Evolutionary conservation across 2,329 filamentous ascomycete genomes (phyloP), one percentile per base, ranked within the genome.

Genomic region (Aspergillus sp.): DNA sequence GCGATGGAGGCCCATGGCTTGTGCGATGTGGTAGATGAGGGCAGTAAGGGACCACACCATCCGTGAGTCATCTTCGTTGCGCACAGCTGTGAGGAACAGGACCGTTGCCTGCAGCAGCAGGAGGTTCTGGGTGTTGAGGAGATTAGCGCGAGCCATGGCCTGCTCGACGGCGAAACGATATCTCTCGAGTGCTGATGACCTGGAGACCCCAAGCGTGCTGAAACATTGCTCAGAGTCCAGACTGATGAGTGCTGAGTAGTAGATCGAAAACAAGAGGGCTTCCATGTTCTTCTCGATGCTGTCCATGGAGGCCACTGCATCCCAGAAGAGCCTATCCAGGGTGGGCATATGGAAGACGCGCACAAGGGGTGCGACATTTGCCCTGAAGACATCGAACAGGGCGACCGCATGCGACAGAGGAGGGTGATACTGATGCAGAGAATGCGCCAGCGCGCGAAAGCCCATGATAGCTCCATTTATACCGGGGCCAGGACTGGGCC

Each of bases 111-210:
- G 84, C 4, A 87, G 70, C 2, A 85, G 76, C 42, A 83, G 72
- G 7, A 82, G 73, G 65, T 84, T 84, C 52, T 83, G 81, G 6
- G 81, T 83, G 47, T 79, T 81, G 1, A 88, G 69, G 54, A 88
- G 83, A 58, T 84, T 81, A 5, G 84, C 83, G 12, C 83, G 75
- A 3, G 84, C 82, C 42, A 87, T 74, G 2, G 82, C 82, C 64
- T 86, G 84, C 65, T 87, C 82, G 2, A 81, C 67, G 2, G 78
- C 84, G 61, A 84, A 84, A 6, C 83, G 80, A 66, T 85, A 87
- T 49, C 77, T 77, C 42, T 74, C 71, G 15, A 84, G 68, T 3
- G 83, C 68, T 0, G 73, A 62, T 4, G 68, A 49, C 52, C 81
- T 78, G 26, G 80, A 74, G 61, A 81, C 74, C 11, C 78, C 78